phyloP scores from a whole-genome alignment of 257 asterid species.

The Salvia splendens region DNA sequence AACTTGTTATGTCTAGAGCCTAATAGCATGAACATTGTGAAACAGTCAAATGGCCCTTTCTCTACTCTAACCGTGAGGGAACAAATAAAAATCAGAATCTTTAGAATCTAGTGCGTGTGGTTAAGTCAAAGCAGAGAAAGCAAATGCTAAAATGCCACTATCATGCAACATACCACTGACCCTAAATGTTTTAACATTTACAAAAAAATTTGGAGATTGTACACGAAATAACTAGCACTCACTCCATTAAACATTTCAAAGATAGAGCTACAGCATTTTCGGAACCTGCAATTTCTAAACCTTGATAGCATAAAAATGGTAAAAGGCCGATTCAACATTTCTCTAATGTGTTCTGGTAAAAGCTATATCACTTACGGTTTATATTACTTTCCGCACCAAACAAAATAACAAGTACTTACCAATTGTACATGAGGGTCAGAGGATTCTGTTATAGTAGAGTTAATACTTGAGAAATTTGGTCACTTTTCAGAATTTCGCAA shows the following conservation, averaged over 20 bases:
- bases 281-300: too few relatives aligned
- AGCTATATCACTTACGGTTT: background rate
- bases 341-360: background rate
- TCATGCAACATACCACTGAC: background rate
- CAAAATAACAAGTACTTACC: background rate
- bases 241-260: background rate
- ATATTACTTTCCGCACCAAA: background rate
- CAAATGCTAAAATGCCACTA: constrained; percentile 1
- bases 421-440: background rate
- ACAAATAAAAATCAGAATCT: background rate
- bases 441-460: background rate
- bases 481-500: constrained; percentile 6
- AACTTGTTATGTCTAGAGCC: too few relatives aligned
- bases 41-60: too few relatives aligned
- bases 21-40: too few relatives aligned
- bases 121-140: background rate
- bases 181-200: background rate
- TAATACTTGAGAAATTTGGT: background rate
- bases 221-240: background rate
- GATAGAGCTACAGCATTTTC: background rate
- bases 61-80: too few relatives aligned
- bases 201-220: background rate
- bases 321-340: background rate
- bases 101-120: too few relatives aligned
- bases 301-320: background rate